Evolutionary conservation across 2,329 filamentous ascomycete genomes (phyloP), one percentile per base, ranked within the genome.

Genomic region (Fusarium penzigii): DNA sequence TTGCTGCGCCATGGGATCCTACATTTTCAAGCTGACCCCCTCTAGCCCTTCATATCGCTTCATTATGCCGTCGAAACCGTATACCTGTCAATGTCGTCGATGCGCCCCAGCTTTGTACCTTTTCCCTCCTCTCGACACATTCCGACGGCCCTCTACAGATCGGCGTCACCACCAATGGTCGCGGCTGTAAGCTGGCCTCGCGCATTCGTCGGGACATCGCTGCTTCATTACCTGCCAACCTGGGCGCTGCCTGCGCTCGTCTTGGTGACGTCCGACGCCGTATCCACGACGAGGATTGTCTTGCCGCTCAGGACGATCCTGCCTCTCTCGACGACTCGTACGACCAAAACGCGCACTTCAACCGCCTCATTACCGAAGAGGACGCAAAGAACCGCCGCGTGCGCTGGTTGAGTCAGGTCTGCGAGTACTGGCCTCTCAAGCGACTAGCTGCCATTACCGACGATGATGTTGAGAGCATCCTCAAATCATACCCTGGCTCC

Each of bases 381-480:
- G 90, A 94, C 65, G 74, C 82, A 1, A 91, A 91, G 68, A 92
- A 83, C 17, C 80, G 93, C 53, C 83, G 94, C 46, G 92, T 96
- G 78, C 84, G 94, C 52, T 99, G 94, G 94, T 78, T 99, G 2
- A 85, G 89, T 17, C 94, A 99, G 69, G 91, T 99, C 47, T 99
- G 94, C 79, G 94, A 99, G 76, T 99, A 99, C 74, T 99, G 94
- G 94, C 92, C 94, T 2, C 79, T 99, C 25, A 86, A 86, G 57
- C 84, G 89, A 16, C 81, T 99, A 2, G 91, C 92, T 8, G 79
- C 81, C 39, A 87, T 97, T 57, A 87, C 83, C 4, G 90, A 96
- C 64, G 80, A 81, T 9, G 92, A 97, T 61, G 85, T 97, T 7
- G 84, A 90, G 14, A 71, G 75, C 12, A 84, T 97, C 1, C 79